phyloP scores from a whole-genome alignment of 257 asterid species.

The Ehretia macrophylla region DNA sequence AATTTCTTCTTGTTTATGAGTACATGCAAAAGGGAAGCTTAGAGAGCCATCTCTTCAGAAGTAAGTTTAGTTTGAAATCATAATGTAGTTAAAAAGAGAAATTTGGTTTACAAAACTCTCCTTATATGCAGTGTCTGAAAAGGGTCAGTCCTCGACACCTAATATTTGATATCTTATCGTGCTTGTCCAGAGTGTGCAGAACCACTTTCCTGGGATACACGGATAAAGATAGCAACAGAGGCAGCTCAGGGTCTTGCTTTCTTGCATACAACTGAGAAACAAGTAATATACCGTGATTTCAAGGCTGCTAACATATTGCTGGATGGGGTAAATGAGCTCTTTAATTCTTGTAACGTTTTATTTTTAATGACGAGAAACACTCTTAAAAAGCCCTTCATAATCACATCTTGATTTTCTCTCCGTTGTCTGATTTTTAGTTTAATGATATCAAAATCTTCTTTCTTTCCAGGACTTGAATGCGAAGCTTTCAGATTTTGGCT shows the following conservation, averaged over 20 bases:
- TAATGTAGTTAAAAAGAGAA: not conserved
- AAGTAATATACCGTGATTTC: conserved; percentile 74
- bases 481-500: conserved; percentile 88
- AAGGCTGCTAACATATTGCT: conserved; percentile 77
- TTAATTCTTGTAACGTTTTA: too few species aligned
- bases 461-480: conserved; percentile 52
- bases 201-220: conserved; percentile 63
- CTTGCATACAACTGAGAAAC: conserved; percentile 61
- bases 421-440: too few species aligned
- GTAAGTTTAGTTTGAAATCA: conserved; percentile 25
- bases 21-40: conserved; percentile 80
- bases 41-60: conserved; percentile 80
- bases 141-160: too few species aligned
- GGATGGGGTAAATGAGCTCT: conserved; percentile 36
- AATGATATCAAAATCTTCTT: too few species aligned
- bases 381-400: too few species aligned
- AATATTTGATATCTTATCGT: not conserved
- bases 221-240: conserved; percentile 68
- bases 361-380: too few species aligned
- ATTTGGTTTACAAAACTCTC: too few species aligned
- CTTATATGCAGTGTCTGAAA: too few species aligned
- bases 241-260: conserved; percentile 75
- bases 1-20: conserved; percentile 76
- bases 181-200: conserved; percentile 46
- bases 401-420: not conserved